Conservation (phyloP, 306 rosid genomes). For the Rosa chinensis region DNA sequence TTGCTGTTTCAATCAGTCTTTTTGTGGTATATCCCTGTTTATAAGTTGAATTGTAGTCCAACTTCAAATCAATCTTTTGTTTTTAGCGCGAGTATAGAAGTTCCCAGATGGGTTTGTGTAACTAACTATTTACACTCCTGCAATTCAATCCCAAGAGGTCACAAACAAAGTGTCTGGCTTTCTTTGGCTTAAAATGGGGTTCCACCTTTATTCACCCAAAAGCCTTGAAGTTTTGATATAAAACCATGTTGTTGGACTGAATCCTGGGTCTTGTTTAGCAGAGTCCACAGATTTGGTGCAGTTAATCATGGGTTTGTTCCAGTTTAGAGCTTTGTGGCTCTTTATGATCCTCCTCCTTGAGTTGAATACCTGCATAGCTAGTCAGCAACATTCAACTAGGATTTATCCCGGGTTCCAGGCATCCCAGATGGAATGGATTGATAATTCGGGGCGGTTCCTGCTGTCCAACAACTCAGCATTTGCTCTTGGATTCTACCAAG, state of each 20-base stretch:
- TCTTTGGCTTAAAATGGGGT: neutral
- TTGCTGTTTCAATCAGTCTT: neutral
- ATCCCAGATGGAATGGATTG: constrained; percentile 25
- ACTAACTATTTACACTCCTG: too few species aligned
- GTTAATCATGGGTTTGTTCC: constrained; percentile 20
- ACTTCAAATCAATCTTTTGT: too few species aligned
- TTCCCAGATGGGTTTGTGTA: neutral
- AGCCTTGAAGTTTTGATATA: neutral
- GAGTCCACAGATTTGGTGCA: constrained; percentile 6
- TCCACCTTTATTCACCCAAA: neutral
- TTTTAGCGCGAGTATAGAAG: neutral
- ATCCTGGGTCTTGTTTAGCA: neutral
- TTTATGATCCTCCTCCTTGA: neutral
- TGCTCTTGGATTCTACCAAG: constrained; percentile 33
- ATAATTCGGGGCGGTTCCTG: constrained; percentile 29
- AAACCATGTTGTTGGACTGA: neutral
- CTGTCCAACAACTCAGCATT: constrained; percentile 30
- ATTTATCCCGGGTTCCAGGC: constrained; percentile 40
- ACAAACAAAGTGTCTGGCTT: neutral
- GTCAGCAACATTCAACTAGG: constrained; percentile 16
- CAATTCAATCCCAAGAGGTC: too few species aligned
- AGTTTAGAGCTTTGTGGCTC: constrained; percentile 3
- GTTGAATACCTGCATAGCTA: constrained; percentile 24
- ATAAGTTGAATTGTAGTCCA: neutral
- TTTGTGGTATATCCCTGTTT: neutral